Evolutionary conservation across 2,329 filamentous ascomycete species (phyloP), one percentile per base, ranked within the genome.

Genomic region (Verticillium albo-atrum): DNA sequence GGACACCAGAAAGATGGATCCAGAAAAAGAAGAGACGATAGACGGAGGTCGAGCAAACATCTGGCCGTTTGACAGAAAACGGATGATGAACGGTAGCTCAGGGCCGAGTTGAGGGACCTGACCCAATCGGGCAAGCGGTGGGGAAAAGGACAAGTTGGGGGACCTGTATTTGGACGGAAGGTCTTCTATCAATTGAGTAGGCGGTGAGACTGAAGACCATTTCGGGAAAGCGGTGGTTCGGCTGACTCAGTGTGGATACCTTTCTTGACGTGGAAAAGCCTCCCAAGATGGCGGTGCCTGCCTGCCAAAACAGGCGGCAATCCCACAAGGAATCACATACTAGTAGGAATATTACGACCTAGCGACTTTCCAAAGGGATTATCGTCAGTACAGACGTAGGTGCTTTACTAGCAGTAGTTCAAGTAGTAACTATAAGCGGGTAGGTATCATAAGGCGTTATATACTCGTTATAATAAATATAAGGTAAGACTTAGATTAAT

Each of bases 291-390:
- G 32, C 54, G 54, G 54, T 26, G 23, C 23, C 34, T 56, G 34
- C 54, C 25, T 26, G 35, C 54, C 34, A 47, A 56, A 56, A 56
- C 26, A 7, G 35, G 54, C 54, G 34, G 54, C 34, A 17, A 42
- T 56, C 35, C 23, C 54, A 56, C 54, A 47, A 56, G 25, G 34
- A 42, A 56, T 56, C 54, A 56, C 23, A 42, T 56, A 52, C 50
- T 55, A 55, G 20, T 55, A 55, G 54, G 3, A 30, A 55, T 51
- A 51, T 23, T 51, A 51, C n/a, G 15, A 12, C 34, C 34, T 35
- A 35, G 34, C 28, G 5, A 30, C 10, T 30, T 10, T 30, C 10
- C 28, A 5, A 30, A 30, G 28, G 28, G 10, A 10, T 5, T 5
- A 30, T 30, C 5, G 28, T 30, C 10, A 30, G 28, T 30, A 30